Base-by-base conservation (phyloP, 805 yeast genomes). In the Ogataea henricii region DNA sequence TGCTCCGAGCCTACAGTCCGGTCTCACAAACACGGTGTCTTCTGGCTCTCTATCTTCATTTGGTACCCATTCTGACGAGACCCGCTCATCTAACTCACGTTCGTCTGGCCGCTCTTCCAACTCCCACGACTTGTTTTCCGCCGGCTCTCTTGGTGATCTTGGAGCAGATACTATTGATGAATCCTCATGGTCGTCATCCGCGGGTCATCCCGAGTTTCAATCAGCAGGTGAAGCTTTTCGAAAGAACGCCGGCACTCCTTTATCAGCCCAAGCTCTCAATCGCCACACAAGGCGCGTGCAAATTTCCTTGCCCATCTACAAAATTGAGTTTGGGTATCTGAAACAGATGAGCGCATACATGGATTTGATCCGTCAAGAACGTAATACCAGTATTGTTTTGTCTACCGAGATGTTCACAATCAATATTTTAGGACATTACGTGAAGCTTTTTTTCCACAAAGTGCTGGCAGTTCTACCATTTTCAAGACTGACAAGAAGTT, bases 251-350 rank as follows among this genome's bases (percentile, higher is more conserved):
- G 39, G 16, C 6, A 12, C 17, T 16, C 7, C 38, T 29, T 3
- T 21, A 32, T 8, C 34, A 3, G 17, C 60, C 51, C 55, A 47
- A 60, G 41, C 40, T 62, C 59, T 63, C 45, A 53, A 46, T 41
- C 43, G 46, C 32, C 47, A 41, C 51, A 55, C 61, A 26, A 51
- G 48, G 34, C 32, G 40, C 40, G 52, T 49, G 16, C 37, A 22
- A 32, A 30, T 40, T 8, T 40, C 44, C 17, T 2, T 52, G 10
- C 49, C 51, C 9, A 40, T 51, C 6, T 45, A 46, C 34, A 36
- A 36, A 21, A 27, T 35, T 9, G 52, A 54, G 29, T 25, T 34
- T 3, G 17, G 40, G 2, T 32, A 47, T 34, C 16, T 43, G 10
- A 43, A 39, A 27, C 40, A 45, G 14, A 21, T 41, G 20, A 26